phyloP scores from a whole-genome alignment of 805 yeast species.

The Saccharomycopsis sp. region DNA sequence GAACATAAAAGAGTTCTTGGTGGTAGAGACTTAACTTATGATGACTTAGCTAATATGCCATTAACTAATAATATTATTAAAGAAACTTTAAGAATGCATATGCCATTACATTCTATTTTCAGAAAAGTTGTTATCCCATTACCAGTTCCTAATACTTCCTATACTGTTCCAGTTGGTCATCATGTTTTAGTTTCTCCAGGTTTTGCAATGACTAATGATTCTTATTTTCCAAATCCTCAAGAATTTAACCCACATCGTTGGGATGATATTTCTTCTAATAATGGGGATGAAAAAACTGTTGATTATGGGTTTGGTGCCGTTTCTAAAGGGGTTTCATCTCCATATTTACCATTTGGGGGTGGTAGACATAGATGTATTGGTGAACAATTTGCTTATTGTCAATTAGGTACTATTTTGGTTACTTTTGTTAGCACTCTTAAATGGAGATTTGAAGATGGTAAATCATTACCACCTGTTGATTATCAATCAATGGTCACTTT shows the following conservation, averaged over 20 bases:
- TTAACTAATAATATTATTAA: constrained; percentile 74
- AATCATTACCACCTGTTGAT: constrained; percentile 55
- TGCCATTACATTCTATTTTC: constrained; percentile 93
- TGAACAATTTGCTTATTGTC: constrained; percentile 94
- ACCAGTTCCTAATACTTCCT: constrained; percentile 67
- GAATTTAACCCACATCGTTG: constrained; percentile 83
- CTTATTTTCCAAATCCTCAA: constrained; percentile 68
- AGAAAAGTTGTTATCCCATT: constrained; percentile 77
- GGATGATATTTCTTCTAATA: constrained; percentile 35
- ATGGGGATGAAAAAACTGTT: constrained; percentile 31
- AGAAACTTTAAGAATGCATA: constrained; percentile 91
- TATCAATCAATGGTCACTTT: constrained; percentile 88
- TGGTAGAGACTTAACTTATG: constrained; percentile 57
- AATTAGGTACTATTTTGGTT: constrained; percentile 75
- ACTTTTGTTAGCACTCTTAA: constrained; percentile 64
- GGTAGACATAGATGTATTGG: constrained; percentile 99
- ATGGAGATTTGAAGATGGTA: constrained; percentile 59
- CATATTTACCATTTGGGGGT: constrained; percentile 97
- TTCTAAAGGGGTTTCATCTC: constrained; percentile 91
- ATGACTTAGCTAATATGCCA: constrained; percentile 72
- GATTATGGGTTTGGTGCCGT: constrained; percentile 98
- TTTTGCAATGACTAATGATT: constrained; percentile 65
- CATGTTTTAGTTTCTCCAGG: constrained; percentile 92
- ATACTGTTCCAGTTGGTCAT: constrained; percentile 82
- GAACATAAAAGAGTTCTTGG: constrained; percentile 62